Evolutionary conservation across 495 filamentous ascomycete species (phyloP).

Genomic region (Durotheca rogersii): DNA sequence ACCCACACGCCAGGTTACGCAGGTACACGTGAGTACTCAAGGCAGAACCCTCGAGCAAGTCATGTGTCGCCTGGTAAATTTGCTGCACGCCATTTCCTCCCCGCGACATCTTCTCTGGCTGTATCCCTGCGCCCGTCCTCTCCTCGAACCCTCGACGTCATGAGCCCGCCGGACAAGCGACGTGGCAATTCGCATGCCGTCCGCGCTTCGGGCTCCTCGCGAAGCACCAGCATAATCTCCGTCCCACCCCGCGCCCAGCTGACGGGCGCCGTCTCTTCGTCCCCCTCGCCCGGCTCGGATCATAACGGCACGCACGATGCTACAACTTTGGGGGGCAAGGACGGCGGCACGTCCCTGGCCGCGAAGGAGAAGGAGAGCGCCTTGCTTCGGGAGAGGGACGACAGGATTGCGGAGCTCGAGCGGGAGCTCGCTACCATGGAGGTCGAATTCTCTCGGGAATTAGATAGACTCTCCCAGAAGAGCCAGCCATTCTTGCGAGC

Average conservation of each 20-base stretch:
- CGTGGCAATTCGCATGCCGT: slow-evolving; percentile 29
- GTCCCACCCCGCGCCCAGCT: slow-evolving; percentile 44
- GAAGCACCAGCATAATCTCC: slow-evolving; percentile 36
- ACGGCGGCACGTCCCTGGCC: slow-evolving; percentile 14
- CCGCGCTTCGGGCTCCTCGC: slow-evolving; percentile 25
- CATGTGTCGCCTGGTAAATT: slow-evolving; percentile 17
- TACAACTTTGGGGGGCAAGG: slow-evolving; percentile 13
- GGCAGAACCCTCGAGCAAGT: no score
- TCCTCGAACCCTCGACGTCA: slow-evolving; percentile 25
- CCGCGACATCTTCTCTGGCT: neutral
- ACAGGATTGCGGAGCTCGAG: slow-evolving; percentile 47
- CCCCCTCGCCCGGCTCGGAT: slow-evolving; percentile 39
- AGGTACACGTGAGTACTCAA: no score
- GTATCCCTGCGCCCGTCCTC: slow-evolving; percentile 5
- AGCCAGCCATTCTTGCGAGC: slow-evolving; percentile 44
- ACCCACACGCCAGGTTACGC: no score
- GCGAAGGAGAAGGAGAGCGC: slow-evolving; percentile 34
- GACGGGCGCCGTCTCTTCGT: slow-evolving; percentile 35
- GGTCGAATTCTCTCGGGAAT: slow-evolving; percentile 47
- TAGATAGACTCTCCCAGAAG: slow-evolving; percentile 45
- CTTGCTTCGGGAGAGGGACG: slow-evolving; percentile 41
- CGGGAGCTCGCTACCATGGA: slow-evolving; percentile 47
- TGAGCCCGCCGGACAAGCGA: slow-evolving; percentile 40
- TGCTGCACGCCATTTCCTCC: slow-evolving; percentile 3
- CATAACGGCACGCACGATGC: slow-evolving; percentile 25